phyloP scores from a whole-genome alignment of 2,329 filamentous ascomycete genomes.

The Ceratocystis destructans region DNA sequence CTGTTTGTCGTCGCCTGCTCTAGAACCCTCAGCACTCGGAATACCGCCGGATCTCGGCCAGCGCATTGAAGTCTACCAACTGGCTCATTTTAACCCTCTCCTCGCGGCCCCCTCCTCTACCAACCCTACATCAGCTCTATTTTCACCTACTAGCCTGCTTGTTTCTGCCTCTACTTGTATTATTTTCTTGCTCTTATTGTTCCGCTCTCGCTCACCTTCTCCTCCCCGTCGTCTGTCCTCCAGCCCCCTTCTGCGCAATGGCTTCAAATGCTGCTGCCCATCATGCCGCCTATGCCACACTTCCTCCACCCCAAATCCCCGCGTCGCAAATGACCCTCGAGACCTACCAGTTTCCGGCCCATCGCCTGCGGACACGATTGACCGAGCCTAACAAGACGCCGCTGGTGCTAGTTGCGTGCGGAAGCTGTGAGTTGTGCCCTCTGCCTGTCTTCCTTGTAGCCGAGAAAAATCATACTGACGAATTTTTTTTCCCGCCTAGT shows the following conservation, averaged over 20 bases:
- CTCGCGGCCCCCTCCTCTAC: neutral
- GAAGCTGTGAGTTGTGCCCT: constrained; percentile 35
- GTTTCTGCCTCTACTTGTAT: neutral
- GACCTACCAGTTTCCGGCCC: constrained; percentile 46
- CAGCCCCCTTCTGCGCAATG: constrained; percentile 7
- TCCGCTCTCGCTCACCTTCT: neutral
- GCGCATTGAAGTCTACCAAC: neutral
- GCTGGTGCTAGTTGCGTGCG: constrained; percentile 55
- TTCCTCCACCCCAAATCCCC: constrained; percentile 13
- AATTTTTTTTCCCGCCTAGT: constrained; percentile 26
- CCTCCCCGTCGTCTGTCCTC: neutral
- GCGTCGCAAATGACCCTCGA: constrained; percentile 25
- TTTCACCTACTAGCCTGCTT: neutral
- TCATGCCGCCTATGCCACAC: constrained; percentile 8
- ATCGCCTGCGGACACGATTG: constrained; percentile 40
- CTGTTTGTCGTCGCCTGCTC: neutral
- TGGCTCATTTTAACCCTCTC: neutral
- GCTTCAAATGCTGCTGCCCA: constrained; percentile 8
- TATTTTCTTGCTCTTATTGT: neutral
- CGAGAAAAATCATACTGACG: neutral
- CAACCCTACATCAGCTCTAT: neutral
- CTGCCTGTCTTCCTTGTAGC: neutral
- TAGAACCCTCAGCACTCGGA: neutral
- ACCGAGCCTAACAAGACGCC: constrained; percentile 44
- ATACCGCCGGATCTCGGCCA: constrained; percentile 6